phyloP scores from a whole-genome alignment of 257 asterid species.

The Buddleja alternifolia region DNA sequence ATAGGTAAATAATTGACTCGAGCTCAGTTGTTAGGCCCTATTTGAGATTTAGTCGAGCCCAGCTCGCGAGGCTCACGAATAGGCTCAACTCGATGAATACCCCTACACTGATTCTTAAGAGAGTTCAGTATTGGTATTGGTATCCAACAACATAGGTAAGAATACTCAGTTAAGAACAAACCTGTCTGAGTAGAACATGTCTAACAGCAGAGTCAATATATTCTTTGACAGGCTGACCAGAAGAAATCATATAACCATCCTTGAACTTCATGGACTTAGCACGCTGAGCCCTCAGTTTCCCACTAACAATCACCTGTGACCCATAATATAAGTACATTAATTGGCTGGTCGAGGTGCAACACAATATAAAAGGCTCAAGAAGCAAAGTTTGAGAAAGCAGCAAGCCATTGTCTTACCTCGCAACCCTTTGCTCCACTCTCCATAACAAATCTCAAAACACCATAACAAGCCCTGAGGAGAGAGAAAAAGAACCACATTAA shows the following conservation, averaged over 20 bases:
- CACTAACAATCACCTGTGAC: conserved; percentile 65
- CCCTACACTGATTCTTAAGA: too few species aligned
- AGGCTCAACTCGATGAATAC: too few species aligned
- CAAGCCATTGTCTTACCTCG: conserved; percentile 40
- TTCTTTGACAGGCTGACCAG: conserved; percentile 71
- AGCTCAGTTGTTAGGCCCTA: too few species aligned
- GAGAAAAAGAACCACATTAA: background rate
- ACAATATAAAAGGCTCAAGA: background rate
- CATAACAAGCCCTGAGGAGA: conserved; percentile 58
- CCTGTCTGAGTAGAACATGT: conserved; percentile 68
- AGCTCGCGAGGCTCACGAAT: too few species aligned
- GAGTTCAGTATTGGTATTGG: too few species aligned
- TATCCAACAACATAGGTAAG: background rate
- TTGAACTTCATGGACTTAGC: conserved; percentile 74
- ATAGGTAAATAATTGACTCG: too few species aligned
- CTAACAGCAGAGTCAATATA: conserved; percentile 70
- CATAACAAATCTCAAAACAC: conserved; percentile 61
- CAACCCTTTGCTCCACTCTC: conserved; percentile 75
- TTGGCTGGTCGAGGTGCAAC: background rate
- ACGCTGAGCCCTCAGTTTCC: conserved; percentile 64
- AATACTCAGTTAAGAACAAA: background rate
- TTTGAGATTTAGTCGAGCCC: too few species aligned
- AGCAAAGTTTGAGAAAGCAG: background rate
- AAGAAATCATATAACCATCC: conserved; percentile 73
- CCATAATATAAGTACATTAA: background rate